A percentile compares a stretch with the other conserved stretches of the same genome.
phyloP scores from a whole-genome alignment of 257 asterid species.

The Penstemon davidsonii region DNA sequence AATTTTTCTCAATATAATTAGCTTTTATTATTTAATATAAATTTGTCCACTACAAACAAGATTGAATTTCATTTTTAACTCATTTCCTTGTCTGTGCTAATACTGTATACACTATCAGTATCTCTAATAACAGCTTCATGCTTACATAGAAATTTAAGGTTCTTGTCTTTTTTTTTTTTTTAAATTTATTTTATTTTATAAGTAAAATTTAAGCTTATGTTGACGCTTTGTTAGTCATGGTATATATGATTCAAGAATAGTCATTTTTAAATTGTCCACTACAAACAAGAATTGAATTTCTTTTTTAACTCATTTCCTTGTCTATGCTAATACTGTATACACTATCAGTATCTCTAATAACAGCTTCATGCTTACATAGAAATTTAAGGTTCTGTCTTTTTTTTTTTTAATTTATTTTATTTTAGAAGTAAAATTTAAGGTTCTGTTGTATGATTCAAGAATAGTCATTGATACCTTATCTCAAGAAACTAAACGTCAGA shows the following conservation, averaged over 20 bases:
- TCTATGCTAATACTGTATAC: slow-evolving; percentile 1
- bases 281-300: not conserved
- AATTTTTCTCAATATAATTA: too few species aligned
- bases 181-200: too few species aligned
- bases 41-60: not conserved
- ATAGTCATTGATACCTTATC: not conserved
- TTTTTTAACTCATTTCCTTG: not conserved
- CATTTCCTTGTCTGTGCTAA: not conserved
- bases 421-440: not conserved
- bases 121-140: not conserved
- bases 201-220: not conserved
- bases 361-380: not conserved
- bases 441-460: not conserved
- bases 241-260: not conserved
- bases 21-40: too few species aligned
- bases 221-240: not conserved
- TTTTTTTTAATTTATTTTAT: too few species aligned
- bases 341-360: not conserved
- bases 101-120: not conserved
- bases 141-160: not conserved
- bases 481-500: slow-evolving; percentile 3
- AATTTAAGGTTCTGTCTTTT: not conserved
- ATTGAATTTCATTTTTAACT: slow-evolving; percentile 6
- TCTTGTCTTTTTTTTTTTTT: not conserved
- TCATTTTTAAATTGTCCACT: not conserved